Evolutionary conservation across 768 basidiomycete genomes (phyloP).

Genomic region (Trametes coccinea): DNA sequence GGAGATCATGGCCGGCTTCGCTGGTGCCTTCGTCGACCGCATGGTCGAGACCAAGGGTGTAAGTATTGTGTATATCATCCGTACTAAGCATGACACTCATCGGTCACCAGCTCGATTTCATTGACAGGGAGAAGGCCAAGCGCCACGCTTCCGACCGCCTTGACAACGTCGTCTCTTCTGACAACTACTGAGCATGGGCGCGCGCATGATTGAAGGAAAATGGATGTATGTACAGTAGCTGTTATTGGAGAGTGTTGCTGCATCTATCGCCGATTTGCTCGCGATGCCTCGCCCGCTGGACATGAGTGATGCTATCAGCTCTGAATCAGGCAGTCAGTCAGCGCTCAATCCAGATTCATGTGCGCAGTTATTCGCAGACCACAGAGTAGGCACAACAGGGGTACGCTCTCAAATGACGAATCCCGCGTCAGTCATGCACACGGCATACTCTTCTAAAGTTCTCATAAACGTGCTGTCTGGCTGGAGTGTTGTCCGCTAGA

Average conservation of each 20-base stretch:
- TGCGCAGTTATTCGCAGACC: too few species aligned
- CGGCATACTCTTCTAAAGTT: too few species aligned
- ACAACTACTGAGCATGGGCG: constrained; percentile 8
- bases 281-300: too few species aligned
- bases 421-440: too few species aligned
- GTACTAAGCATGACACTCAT: neutral
- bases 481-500: too few species aligned
- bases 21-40: constrained; percentile 54
- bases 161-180: constrained; percentile 6
- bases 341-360: too few species aligned
- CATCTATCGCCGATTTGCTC: neutral
- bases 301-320: too few species aligned
- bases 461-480: too few species aligned
- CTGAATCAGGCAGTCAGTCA: too few species aligned
- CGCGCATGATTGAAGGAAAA: neutral
- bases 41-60: constrained; percentile 60
- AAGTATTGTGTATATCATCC: constrained; percentile 18
- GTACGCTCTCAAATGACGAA: too few species aligned
- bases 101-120: constrained; percentile 40
- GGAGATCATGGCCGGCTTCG: constrained; percentile 56
- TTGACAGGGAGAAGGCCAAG: constrained; percentile 48
- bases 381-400: too few species aligned
- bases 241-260: neutral
- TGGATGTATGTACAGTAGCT: constrained; percentile 13
- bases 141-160: constrained; percentile 12